Percentiles rank a stretch among this genome's conserved stretches.
Conservation (phyloP, 495 filamentous ascomycete genomes). For the Penicillium argentinense region DNA sequence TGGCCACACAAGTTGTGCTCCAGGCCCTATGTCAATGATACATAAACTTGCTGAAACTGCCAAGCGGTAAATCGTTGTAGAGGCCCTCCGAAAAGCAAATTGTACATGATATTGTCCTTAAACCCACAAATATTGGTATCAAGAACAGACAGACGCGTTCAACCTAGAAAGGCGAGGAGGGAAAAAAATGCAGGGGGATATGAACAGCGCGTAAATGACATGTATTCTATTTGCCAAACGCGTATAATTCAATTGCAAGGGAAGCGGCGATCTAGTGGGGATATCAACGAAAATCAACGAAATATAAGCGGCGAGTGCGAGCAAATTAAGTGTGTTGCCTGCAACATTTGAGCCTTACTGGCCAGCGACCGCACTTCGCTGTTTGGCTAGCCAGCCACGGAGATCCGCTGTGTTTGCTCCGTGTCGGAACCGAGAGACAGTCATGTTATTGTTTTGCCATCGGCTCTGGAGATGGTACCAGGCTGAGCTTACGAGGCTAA, state of each 20-base stretch:
- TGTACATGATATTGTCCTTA: too few species aligned
- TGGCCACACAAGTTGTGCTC: too few species aligned
- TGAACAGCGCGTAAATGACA: constrained; percentile 4
- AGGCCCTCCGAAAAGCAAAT: too few species aligned
- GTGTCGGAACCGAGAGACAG: constrained; percentile 47
- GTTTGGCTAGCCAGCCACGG: constrained; percentile 90
- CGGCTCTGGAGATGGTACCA: constrained; percentile 89
- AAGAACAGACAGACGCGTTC: too few species aligned
- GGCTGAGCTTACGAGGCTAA: constrained; percentile 78
- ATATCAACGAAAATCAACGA: constrained; percentile 7
- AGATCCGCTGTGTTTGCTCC: constrained; percentile 67
- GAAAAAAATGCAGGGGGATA: constrained; percentile 5
- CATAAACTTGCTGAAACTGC: too few species aligned
- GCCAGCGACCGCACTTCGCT: constrained; percentile 68
- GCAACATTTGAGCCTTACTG: constrained; percentile 20
- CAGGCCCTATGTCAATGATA: too few species aligned
- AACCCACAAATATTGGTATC: neutral
- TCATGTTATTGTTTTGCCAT: constrained; percentile 85
- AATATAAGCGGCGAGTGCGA: neutral
- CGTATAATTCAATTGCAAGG: constrained; percentile 8
- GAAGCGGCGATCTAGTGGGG: constrained; percentile 7
- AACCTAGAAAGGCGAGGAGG: too few species aligned
- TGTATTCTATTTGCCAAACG: constrained; percentile 11
- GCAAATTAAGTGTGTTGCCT: neutral
- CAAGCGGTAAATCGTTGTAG: too few species aligned